Conservation (phyloP, 306 rosid species). For the Castanea sativa region DNA sequence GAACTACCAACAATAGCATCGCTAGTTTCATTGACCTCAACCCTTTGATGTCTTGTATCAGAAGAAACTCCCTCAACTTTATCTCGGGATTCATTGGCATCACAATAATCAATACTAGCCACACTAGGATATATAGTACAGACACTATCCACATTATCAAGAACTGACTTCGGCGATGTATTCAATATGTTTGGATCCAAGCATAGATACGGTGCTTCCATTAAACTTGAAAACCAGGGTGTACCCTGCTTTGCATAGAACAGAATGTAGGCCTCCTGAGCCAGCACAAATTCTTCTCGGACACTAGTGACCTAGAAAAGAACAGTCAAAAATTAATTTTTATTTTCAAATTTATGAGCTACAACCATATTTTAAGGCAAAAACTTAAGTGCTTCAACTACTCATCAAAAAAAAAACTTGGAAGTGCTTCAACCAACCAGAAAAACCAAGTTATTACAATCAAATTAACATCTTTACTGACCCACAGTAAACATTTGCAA, state of each 20-base stretch:
- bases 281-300: constrained; percentile 47
- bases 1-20: constrained; percentile 18
- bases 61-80: constrained; percentile 12
- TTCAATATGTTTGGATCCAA: constrained; percentile 19
- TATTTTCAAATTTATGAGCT: neutral
- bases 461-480: neutral
- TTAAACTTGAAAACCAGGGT: constrained; percentile 63
- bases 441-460: neutral
- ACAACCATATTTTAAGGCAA: neutral
- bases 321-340: constrained; percentile 7
- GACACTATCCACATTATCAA: constrained; percentile 40
- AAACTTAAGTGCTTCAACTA: neutral
- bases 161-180: constrained; percentile 71
- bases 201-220: constrained; percentile 23
- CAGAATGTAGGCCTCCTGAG: constrained; percentile 81
- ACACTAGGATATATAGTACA: constrained; percentile 3
- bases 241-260: constrained; percentile 76
- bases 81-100: constrained; percentile 20
- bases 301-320: constrained; percentile 66
- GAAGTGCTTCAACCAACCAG: neutral
- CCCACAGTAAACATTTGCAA: neutral
- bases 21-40: constrained; percentile 16
- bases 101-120: constrained; percentile 5
- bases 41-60: neutral
- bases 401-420: too few species aligned